These are phyloP conservation scores for Xylaria telfairii DNA, from an alignment of 495 filamentous ascomycete species.

Conservation along the genomic window DNA sequence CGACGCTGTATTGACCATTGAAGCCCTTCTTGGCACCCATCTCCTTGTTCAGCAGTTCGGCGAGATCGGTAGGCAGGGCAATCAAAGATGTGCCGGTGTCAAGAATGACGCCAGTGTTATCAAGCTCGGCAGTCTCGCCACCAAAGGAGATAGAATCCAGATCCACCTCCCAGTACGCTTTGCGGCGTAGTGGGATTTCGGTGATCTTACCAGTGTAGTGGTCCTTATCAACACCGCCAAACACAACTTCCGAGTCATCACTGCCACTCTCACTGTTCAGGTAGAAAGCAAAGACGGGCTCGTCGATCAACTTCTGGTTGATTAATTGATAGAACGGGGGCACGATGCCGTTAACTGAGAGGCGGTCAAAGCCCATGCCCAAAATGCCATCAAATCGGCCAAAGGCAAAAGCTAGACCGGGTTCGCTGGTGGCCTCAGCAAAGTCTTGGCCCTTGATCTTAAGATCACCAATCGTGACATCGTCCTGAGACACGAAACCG, in stretches of 20 bases:
- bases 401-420: constrained; percentile 96
- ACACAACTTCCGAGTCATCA: constrained; percentile 84
- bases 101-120: constrained; percentile 92
- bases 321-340: constrained; percentile 98
- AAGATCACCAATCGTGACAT: constrained; percentile 85
- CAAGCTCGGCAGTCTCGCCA: constrained; percentile 79
- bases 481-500: constrained; percentile 91
- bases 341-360: constrained; percentile 92
- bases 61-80: constrained; percentile 88
- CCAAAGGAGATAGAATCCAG: constrained; percentile 91
- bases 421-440: constrained; percentile 92
- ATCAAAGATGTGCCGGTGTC: constrained; percentile 99
- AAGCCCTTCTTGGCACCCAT: constrained; percentile 97
- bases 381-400: constrained; percentile 98
- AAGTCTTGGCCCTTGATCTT: constrained; percentile 88
- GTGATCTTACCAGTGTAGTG: constrained; percentile 91
- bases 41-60: constrained; percentile 96
- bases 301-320: constrained; percentile 85
- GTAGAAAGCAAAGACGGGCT: constrained; percentile 96
- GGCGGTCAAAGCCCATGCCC: constrained; percentile 91
- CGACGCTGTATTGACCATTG: constrained; percentile 93
- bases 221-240: constrained; percentile 86
- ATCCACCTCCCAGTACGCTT: constrained; percentile 99
- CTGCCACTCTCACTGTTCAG: constrained; percentile 74
- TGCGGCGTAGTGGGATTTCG: constrained; percentile 91